A percentile compares a stretch with the other conserved stretches of the same genome.
These are phyloP conservation scores for Perilla frutescens DNA, from an alignment of 257 asterid genomes.

Conservation along the genomic window DNA sequence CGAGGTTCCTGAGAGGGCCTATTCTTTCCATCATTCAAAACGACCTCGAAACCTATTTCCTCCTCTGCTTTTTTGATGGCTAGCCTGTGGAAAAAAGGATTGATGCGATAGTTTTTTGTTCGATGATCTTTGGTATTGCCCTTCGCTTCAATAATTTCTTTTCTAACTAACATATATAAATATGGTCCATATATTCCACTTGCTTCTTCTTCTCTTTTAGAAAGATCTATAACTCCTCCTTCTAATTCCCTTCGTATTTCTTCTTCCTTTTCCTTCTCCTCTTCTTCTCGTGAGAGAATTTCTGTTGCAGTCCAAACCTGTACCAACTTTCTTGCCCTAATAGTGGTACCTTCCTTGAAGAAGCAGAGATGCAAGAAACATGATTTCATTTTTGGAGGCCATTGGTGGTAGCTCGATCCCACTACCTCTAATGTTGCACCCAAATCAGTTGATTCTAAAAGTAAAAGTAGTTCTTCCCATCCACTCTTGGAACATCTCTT, in stretches of 20 bases:
- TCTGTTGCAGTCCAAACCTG: conserved; percentile 42
- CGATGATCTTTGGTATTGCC: not conserved
- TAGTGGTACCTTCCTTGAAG: conserved; percentile 33
- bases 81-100: conserved; percentile 31
- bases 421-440: not conserved
- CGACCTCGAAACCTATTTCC: too few relatives aligned
- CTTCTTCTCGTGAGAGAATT: not conserved
- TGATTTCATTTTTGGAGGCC: conserved; percentile 34
- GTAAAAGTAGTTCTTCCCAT: conserved; percentile 20
- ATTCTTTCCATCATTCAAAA: not conserved
- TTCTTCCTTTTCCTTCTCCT: not conserved
- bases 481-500: conserved; percentile 10
- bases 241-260: too few relatives aligned
- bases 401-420: conserved; percentile 36
- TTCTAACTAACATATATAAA: too few relatives aligned
- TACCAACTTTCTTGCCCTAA: conserved; percentile 23
- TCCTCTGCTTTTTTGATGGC: not conserved
- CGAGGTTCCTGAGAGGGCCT: not conserved
- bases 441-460: not conserved
- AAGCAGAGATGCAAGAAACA: conserved; percentile 33
- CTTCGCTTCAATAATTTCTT: conserved; percentile 20
- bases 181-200: too few relatives aligned
- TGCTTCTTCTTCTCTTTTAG: too few relatives aligned
- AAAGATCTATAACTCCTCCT: too few relatives aligned
- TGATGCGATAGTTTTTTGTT: conserved; percentile 25